These are phyloP conservation scores for Galerina marginata DNA, from an alignment of 768 basidiomycete species.

Conservation along the genomic window DNA sequence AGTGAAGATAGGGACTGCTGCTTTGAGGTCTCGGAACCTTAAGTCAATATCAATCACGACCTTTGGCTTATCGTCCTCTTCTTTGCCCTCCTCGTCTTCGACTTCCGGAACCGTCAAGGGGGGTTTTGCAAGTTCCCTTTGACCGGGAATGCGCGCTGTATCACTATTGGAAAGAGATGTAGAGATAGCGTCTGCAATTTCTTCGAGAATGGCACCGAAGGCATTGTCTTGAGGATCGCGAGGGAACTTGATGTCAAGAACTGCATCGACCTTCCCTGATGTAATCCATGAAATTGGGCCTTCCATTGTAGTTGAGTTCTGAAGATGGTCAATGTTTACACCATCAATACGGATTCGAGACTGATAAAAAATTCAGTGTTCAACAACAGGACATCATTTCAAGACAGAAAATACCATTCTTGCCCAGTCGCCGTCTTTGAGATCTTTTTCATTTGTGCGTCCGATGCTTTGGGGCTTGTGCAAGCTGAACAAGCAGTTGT, in stretches of 20 bases:
- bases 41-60: slow-evolving; percentile 92
- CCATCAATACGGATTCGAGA: slow-evolving; percentile 97
- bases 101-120: slow-evolving; percentile 76
- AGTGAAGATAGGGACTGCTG: slow-evolving; percentile 91
- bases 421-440: slow-evolving; percentile 83
- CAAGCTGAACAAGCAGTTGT: slow-evolving; percentile 95
- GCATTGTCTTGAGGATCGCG: slow-evolving; percentile 72
- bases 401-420: slow-evolving; percentile 71
- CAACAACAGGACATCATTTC: no score
- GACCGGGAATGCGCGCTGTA: slow-evolving; percentile 76
- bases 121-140: slow-evolving; percentile 85
- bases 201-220: slow-evolving; percentile 84
- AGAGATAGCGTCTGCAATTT: slow-evolving; percentile 89
- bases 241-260: slow-evolving; percentile 97
- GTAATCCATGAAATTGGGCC: slow-evolving; percentile 98
- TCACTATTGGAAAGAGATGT: slow-evolving; percentile 55
- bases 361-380: slow-evolving; percentile 41
- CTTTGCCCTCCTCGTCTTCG: slow-evolving; percentile 34
- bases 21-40: slow-evolving; percentile 93
- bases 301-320: slow-evolving; percentile 78
- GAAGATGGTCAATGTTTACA: slow-evolving; percentile 93
- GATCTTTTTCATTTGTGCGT: slow-evolving; percentile 83
- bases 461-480: slow-evolving; percentile 97
- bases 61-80: slow-evolving; percentile 46
- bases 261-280: slow-evolving; percentile 94